Percentiles rank a stretch among this genome's conserved stretches.
Evolutionary conservation across 2,329 filamentous ascomycete species (phyloP).

Genomic region (Chaetomiaceae sp.): DNA sequence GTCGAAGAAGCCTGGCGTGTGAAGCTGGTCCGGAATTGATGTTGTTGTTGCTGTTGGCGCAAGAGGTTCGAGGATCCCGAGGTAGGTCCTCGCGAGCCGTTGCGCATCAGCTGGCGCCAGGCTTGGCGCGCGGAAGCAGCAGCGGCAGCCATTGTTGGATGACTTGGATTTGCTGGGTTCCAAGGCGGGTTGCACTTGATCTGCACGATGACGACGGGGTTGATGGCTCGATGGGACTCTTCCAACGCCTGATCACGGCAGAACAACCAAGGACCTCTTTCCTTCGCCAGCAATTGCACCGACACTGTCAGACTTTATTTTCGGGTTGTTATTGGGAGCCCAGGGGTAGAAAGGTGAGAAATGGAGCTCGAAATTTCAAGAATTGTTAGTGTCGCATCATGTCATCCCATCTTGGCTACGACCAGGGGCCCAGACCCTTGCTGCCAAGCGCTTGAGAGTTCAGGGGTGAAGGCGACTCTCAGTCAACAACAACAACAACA

Average conservation of each 20-base stretch:
- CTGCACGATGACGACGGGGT: constrained; percentile 13
- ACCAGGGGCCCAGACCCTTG: background rate
- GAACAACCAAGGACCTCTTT: background rate
- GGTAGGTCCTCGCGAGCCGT: constrained; percentile 4
- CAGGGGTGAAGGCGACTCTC: background rate
- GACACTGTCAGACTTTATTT: background rate
- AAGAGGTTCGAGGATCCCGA: constrained; percentile 5
- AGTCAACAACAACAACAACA: too few relatives aligned
- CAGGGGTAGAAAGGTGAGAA: background rate
- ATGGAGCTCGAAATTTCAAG: constrained; percentile 15
- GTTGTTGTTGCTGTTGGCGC: constrained; percentile 13
- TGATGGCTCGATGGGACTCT: constrained; percentile 1
- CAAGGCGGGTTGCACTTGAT: constrained; percentile 2
- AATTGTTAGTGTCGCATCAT: constrained; percentile 22
- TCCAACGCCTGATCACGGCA: background rate
- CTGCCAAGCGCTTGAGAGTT: background rate
- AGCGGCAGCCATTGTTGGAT: constrained; percentile 19
- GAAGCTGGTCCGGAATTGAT: constrained; percentile 8
- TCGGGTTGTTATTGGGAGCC: background rate
- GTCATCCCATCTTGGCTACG: constrained; percentile 11
- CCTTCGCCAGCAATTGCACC: background rate
- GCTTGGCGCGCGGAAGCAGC: constrained; percentile 24
- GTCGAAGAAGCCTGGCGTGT: constrained; percentile 11
- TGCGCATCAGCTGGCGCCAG: constrained; percentile 26
- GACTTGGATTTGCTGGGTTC: too few relatives aligned